Evolutionary conservation across 805 yeast species (phyloP), one percentile per base, ranked within the genome.

Genomic region (Cyberlindnera lachancei): DNA sequence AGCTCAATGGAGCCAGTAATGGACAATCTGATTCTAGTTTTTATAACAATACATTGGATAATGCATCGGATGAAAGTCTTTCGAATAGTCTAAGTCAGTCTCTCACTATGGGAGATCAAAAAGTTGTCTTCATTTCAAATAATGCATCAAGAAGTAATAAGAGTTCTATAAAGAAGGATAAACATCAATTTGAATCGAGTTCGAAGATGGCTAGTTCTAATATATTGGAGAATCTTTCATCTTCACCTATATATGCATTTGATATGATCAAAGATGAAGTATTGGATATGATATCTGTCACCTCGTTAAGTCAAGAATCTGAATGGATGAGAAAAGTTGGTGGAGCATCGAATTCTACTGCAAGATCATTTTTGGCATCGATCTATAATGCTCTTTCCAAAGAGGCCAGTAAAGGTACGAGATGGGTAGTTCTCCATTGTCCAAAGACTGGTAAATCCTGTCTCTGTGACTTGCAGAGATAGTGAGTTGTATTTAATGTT

Each of bases 251-350:
- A 1, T 65, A 87, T 29, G 72, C 81, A 0, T 73, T 90, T 21
- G 97, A 90, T 51, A 75, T 73, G 4, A 58, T 76, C 10, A 68
- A 79, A 39, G 95, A 85, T 45, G 96, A 87, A 40, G 82, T 85
- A 3, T 55, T 92, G 39, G 90, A 87, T 31, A 82, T 87, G 70
- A 82, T 90, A 24, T 68, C 82, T 11, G 70, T 79, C 3, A 80
- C 88, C 0, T 79, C 94, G 0, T 56, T 85, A n/a, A 64, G 67
- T 18, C 86, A 75, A 40, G 78, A 75, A 30, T 94, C 85, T 40
- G 90, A 84, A 65, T 70, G 73, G 71, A 61, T 79, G 32, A 70
- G 94, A 46, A 81, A 83, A 44, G 86, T 90, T 5, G 83, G 88
- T 7, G 86, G 90, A 14, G 73, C 81, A 10, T 72, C 81, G n/a